Evolutionary conservation across 257 asterid genomes (phyloP).

Genomic region (Voacanga thouarsii): DNA sequence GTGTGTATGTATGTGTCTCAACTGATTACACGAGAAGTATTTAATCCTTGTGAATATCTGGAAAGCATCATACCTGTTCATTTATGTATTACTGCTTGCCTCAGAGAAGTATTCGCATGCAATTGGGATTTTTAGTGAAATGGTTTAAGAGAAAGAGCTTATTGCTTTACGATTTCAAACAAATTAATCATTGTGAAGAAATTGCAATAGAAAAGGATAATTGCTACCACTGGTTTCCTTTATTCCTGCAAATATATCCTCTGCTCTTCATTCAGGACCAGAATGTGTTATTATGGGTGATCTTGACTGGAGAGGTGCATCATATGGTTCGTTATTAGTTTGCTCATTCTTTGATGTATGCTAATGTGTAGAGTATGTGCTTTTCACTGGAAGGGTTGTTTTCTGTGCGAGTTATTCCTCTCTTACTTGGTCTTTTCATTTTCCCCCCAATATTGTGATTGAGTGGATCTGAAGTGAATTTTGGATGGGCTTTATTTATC

Average conservation of each 20-base stretch:
- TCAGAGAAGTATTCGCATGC: background rate
- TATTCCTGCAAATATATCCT: background rate
- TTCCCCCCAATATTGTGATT: background rate
- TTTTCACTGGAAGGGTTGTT: background rate
- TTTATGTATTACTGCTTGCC: background rate
- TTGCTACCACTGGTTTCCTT: background rate
- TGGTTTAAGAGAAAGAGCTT: background rate
- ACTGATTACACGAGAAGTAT: background rate
- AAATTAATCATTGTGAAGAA: background rate
- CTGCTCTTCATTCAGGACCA: background rate
- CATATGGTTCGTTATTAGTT: background rate
- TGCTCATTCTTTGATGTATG: background rate
- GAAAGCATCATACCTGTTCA: too few relatives aligned
- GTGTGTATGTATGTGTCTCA: background rate
- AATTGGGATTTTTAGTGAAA: background rate
- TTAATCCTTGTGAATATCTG: background rate
- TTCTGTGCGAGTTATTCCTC: too few relatives aligned
- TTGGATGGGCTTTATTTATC: too few relatives aligned
- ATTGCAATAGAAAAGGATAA: background rate
- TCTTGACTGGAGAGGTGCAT: background rate
- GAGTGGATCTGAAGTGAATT: background rate
- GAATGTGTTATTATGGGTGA: background rate
- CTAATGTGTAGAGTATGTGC: background rate
- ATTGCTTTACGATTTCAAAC: background rate
- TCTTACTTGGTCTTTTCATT: too few relatives aligned